phyloP scores from a whole-genome alignment of 352 stramenopile species.

The Phytophthora rubi region DNA sequence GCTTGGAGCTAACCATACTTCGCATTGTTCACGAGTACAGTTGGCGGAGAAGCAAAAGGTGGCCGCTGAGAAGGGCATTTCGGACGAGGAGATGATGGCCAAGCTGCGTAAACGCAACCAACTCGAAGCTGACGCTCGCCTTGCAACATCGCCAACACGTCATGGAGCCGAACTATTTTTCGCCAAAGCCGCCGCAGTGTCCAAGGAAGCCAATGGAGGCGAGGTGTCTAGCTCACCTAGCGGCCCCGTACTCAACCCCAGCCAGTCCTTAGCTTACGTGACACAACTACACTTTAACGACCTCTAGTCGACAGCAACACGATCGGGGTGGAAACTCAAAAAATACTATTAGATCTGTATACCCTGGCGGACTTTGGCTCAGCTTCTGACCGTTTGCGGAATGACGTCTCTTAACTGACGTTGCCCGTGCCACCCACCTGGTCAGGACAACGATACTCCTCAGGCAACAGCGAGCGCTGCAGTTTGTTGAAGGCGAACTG shows the following conservation, averaged over 20 bases:
- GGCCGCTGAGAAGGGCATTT: slow-evolving; percentile 82
- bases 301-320: slow-evolving; percentile 39
- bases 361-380: slow-evolving; percentile 22
- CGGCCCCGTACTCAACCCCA: slow-evolving; percentile 21
- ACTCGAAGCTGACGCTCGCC: slow-evolving; percentile 64
- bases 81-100: slow-evolving; percentile 81
- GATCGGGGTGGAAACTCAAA: slow-evolving; percentile 33
- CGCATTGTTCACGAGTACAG: slow-evolving; percentile 32
- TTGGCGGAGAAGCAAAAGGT: slow-evolving; percentile 77
- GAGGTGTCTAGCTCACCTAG: slow-evolving; percentile 2
- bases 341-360: slow-evolving; percentile 51
- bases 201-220: slow-evolving; percentile 35
- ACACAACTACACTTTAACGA: slow-evolving; percentile 79
- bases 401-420: slow-evolving; percentile 58
- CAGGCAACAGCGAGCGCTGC: slow-evolving; percentile 84
- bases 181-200: slow-evolving; percentile 31
- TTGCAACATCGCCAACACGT: slow-evolving; percentile 71
- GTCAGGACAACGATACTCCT: slow-evolving; percentile 88
- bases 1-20: slow-evolving; percentile 1
- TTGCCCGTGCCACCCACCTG: slow-evolving; percentile 85
- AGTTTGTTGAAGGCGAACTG: slow-evolving; percentile 91
- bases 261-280: slow-evolving; percentile 71
- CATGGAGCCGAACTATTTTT: slow-evolving; percentile 43
- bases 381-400: slow-evolving; percentile 11
- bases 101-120: slow-evolving; percentile 83